phyloP scores from a whole-genome alignment of 2,329 filamentous ascomycete species.

The Zelopaecilomyces penicillatus region DNA sequence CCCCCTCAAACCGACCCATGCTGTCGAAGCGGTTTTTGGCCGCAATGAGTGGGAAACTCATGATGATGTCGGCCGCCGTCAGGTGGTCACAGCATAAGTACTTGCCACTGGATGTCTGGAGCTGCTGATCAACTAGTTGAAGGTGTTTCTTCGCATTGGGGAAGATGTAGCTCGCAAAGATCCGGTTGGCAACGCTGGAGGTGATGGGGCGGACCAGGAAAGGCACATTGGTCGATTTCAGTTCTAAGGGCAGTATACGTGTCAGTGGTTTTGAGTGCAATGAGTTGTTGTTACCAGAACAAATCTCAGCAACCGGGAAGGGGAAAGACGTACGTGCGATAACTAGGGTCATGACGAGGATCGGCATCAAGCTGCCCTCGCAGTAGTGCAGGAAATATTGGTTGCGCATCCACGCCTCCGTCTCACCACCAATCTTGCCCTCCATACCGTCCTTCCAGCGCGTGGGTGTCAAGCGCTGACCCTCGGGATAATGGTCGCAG shows the following conservation, averaged over 20 bases:
- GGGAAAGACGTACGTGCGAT: conserved; percentile 34
- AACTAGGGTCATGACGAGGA: conserved; percentile 57
- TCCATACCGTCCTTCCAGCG: conserved; percentile 51
- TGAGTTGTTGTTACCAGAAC: not conserved
- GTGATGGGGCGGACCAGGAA: conserved; percentile 48
- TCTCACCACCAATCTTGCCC: conserved; percentile 50
- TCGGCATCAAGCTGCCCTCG: conserved; percentile 75
- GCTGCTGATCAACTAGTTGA: conserved; percentile 40
- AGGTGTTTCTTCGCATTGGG: conserved; percentile 43
- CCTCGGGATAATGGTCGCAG: conserved; percentile 50
- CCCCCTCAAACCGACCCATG: conserved; percentile 34
- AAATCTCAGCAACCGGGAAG: not conserved
- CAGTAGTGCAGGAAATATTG: conserved; percentile 73
- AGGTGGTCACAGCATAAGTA: conserved; percentile 43
- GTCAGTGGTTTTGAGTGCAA: not conserved
- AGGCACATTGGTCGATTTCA: conserved; percentile 39
- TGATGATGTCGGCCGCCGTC: conserved; percentile 44
- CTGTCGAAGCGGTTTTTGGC: conserved; percentile 30
- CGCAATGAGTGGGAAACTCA: conserved; percentile 44
- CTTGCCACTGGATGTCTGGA: conserved; percentile 34
- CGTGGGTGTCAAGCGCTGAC: conserved; percentile 40
- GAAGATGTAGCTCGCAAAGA: conserved; percentile 33
- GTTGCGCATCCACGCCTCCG: conserved; percentile 50
- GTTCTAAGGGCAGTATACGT: conserved; percentile 18
- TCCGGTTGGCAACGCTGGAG: conserved; percentile 31